Base-by-base conservation (phyloP, 1,284 basidiomycete genomes). In the Pseudozyma sp. region DNA sequence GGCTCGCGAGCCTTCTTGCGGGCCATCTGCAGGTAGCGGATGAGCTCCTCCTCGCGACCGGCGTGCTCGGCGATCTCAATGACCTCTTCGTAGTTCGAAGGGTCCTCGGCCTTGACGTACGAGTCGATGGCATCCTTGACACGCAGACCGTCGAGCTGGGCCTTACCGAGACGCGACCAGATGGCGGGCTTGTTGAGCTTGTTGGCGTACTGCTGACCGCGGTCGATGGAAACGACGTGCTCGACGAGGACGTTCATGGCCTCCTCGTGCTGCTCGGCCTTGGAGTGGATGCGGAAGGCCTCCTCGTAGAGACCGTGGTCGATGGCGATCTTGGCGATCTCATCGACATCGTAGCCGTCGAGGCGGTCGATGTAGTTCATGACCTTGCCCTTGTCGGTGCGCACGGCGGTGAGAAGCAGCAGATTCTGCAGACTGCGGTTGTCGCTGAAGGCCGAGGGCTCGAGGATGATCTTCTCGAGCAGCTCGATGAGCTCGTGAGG, bases 71-170 rank as follows among this genome's bases (percentile, higher is more conserved):
- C 90, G 72, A 98, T 97, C 86, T 99, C 97, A 79, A 97, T 96
- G 79, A 99, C 94, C 86, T 99, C 97, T 30, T 88, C 88, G 81
- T 93, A 99, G 88, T 99, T 99, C 51, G 91, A 90, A 7, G 97
- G 92, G 85, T 99, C 97, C 81, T 94, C 92, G 16, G 97, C 95
- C 88, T 97, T 97, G 89, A 98, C 95, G 86, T 99, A 99, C 24
- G 96, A 98, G 85, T 99, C 94, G 81, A 99, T 98, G 42, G 97
- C 91, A 82, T 99, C 97, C 87, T 98, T 99, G 87, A 99, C 92
- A 51, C 97, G 92, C 66, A 99, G 89, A 79, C 97, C 97, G 85
- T 99, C 97, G 60, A 99, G 89, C 86, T 99, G 97, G n/a, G 97
- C 97, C 86, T 99, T 99, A 43, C 93, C 97, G 76, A 99, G 89